These are phyloP conservation scores for Penium margaritaceum DNA, from an alignment of 139 green algal species.

Conservation along the genomic window DNA sequence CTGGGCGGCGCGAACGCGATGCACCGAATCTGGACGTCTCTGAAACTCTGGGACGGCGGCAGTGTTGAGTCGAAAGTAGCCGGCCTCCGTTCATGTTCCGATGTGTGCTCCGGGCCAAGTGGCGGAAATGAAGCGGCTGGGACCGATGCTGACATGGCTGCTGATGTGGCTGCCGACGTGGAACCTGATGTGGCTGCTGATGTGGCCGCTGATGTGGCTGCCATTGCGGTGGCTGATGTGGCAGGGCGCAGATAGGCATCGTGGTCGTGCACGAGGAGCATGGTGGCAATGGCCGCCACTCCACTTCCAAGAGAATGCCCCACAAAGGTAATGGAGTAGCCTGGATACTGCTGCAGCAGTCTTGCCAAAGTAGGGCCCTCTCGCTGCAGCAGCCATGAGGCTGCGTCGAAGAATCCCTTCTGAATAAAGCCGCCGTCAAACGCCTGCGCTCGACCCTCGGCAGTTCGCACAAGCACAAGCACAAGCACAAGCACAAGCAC, in stretches of 20 bases:
- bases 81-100: too few species aligned
- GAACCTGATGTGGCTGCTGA: conserved; percentile 24
- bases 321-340: conserved; percentile 19
- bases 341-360: conserved; percentile 7
- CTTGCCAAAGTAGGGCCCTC: neutral
- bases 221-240: neutral
- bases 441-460: too few species aligned
- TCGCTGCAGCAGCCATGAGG: conserved; percentile 16
- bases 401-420: conserved; percentile 7
- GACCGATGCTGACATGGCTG: too few species aligned
- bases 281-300: conserved; percentile 13
- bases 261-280: conserved; percentile 22
- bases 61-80: too few species aligned
- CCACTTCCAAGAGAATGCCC: conserved; percentile 24
- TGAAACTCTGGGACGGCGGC: too few species aligned
- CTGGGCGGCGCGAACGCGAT: too few species aligned
- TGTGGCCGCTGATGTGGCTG: conserved; percentile 6
- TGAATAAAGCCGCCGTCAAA: conserved; percentile 31
- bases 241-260: neutral
- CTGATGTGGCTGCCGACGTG: too few species aligned
- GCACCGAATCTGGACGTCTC: too few species aligned
- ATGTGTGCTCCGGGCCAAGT: too few species aligned
- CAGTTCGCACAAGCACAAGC: too few species aligned
- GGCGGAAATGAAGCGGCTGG: too few species aligned
- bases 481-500: too few species aligned